A percentile compares a stretch with the other conserved stretches of the same genome.
Conservation (phyloP, 148 eudicot species). For the Beta vulgaris region DNA sequence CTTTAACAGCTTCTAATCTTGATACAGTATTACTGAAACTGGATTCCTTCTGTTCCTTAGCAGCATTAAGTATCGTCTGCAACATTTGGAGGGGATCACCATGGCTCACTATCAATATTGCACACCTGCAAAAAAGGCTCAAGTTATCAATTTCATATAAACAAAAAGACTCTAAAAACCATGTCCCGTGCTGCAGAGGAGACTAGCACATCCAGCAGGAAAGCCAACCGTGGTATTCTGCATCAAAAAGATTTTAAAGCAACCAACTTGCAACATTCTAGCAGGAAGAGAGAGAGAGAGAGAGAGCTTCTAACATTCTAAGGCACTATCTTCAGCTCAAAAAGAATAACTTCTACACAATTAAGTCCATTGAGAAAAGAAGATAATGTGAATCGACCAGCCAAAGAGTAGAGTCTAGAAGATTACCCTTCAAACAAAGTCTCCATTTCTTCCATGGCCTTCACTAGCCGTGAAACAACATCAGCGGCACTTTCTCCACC, state of each 20-base stretch:
- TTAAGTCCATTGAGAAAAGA: not conserved
- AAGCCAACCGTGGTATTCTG: too few relatives aligned
- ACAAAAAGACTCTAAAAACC: not conserved
- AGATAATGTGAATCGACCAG: not conserved
- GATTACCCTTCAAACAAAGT: constrained; percentile 62
- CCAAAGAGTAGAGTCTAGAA: not conserved
- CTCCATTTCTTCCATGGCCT: constrained; percentile 61
- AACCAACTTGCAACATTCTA: too few relatives aligned
- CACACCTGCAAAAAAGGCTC: constrained; percentile 48
- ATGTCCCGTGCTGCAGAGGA: not conserved
- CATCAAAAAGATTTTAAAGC: too few relatives aligned
- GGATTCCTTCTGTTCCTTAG: constrained; percentile 32
- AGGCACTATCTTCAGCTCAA: not conserved
- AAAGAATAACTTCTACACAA: too few relatives aligned
- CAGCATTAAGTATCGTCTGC: constrained; percentile 71
- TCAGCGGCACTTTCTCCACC: constrained; percentile 97
- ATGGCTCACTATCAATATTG: constrained; percentile 81
- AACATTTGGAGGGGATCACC: constrained; percentile 94
- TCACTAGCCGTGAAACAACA: constrained; percentile 78
- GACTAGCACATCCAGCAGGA: too few relatives aligned
- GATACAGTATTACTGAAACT: constrained; percentile 32
- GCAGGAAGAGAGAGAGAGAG: too few relatives aligned
- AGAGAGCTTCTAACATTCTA: not conserved
- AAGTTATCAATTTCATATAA: not conserved
- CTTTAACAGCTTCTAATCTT: constrained; percentile 53